Evolutionary conservation across 176 grass and related monocot genomes (phyloP).

Genomic region (Eragrostis curvula): DNA sequence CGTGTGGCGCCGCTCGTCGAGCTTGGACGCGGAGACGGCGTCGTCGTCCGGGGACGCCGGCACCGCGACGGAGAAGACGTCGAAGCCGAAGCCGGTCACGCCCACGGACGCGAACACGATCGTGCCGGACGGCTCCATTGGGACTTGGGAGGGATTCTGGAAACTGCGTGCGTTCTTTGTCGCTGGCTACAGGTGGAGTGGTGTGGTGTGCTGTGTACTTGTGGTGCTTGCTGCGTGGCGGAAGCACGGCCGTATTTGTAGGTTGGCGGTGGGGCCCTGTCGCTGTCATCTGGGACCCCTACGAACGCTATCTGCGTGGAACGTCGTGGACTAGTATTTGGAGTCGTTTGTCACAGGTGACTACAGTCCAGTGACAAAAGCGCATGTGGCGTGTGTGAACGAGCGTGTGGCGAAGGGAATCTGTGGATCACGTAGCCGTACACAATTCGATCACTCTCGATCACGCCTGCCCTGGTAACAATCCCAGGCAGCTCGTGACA

Average conservation of each 20-base stretch:
- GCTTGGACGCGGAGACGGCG: neutral
- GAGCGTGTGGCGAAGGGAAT: conserved; percentile 31
- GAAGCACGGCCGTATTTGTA: conserved; percentile 26
- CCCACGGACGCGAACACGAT: conserved; percentile 69
- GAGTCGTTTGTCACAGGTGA: conserved; percentile 21
- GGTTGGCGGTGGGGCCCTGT: neutral
- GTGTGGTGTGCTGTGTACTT: no score
- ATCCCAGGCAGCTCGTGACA: neutral
- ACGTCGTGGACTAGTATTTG: neutral
- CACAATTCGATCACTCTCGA: neutral
- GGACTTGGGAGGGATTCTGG: conserved; percentile 2
- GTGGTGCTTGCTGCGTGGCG: no score
- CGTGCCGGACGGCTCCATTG: conserved; percentile 80
- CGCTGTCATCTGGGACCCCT: neutral
- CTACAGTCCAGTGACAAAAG: neutral
- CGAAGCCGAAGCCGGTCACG: conserved; percentile 80
- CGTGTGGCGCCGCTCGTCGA: conserved; percentile 73
- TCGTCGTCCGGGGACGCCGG: neutral
- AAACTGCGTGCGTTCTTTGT: no score
- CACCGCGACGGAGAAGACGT: conserved; percentile 79
- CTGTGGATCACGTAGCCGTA: conserved; percentile 33
- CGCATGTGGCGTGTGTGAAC: conserved; percentile 39
- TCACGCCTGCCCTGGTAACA: no score
- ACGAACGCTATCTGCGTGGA: neutral
- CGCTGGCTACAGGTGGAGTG: no score